phyloP scores from a whole-genome alignment of 106 monocot genomes.

The Dioscorea dumetorum region DNA sequence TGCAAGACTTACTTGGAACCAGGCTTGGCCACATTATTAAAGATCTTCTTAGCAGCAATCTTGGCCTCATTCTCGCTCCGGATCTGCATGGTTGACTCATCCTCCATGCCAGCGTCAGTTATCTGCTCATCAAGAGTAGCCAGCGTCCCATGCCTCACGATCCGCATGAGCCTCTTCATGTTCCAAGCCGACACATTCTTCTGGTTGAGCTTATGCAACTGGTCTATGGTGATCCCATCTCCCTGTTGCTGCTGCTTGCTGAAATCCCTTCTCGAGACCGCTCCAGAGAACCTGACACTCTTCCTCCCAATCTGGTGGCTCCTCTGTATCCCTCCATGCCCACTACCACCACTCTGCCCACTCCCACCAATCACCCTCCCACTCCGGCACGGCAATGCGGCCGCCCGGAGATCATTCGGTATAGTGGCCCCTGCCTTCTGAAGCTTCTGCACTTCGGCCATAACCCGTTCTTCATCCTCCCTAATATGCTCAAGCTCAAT shows the following conservation, averaged over 20 bases:
- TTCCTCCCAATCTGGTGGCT: slow-evolving; percentile 11
- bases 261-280: slow-evolving; percentile 8
- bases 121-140: slow-evolving; percentile 37
- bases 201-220: slow-evolving; percentile 32
- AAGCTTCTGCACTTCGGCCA: slow-evolving; percentile 46
- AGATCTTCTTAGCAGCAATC: slow-evolving; percentile 31
- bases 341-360: background rate
- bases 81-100: slow-evolving; percentile 29
- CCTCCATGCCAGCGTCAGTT: slow-evolving; percentile 11
- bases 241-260: slow-evolving; percentile 4
- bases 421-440: slow-evolving; percentile 53
- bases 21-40: slow-evolving; percentile 36
- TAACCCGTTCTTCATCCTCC: slow-evolving; percentile 52
- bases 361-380: slow-evolving; percentile 4
- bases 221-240: slow-evolving; percentile 28
- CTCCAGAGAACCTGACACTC: slow-evolving; percentile 16
- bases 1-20: slow-evolving; percentile 24
- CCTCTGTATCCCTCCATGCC: slow-evolving; percentile 3
- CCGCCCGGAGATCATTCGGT: slow-evolving; percentile 38
- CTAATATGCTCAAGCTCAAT: background rate
- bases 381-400: slow-evolving; percentile 17
- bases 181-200: slow-evolving; percentile 39
- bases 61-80: slow-evolving; percentile 41
- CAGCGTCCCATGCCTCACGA: slow-evolving; percentile 25
- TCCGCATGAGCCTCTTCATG: slow-evolving; percentile 39